Conservation (phyloP, 2,329 filamentous ascomycete species). For the Pseudogymnoascus verrucosus region DNA sequence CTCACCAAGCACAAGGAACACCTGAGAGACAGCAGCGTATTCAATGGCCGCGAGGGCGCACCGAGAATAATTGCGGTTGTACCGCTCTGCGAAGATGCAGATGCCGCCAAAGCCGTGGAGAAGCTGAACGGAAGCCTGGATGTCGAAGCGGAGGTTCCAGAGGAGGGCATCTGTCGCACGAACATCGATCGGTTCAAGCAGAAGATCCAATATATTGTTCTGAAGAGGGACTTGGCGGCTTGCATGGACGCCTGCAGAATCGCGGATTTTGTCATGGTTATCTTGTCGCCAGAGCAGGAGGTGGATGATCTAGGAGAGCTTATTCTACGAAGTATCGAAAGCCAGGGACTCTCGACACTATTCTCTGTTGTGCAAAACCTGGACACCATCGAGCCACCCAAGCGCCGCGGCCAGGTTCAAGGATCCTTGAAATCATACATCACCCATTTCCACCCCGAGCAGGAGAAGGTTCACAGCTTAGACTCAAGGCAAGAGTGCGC, state of each 20-base stretch:
- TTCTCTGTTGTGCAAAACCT: conserved; percentile 76
- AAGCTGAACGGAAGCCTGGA: conserved; percentile 74
- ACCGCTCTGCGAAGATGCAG: conserved; percentile 67
- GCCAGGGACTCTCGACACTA: conserved; percentile 90
- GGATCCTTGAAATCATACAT: conserved; percentile 86
- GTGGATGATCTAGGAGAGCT: conserved; percentile 79
- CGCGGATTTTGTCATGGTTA: conserved; percentile 84
- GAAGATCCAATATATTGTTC: conserved; percentile 76
- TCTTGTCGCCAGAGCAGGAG: conserved; percentile 74
- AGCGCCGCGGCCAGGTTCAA: conserved; percentile 67
- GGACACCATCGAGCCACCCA: conserved; percentile 68
- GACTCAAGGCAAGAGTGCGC: conserved; percentile 85
- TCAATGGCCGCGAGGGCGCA: conserved; percentile 77
- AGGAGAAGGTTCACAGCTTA: conserved; percentile 84
- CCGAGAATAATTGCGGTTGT: conserved; percentile 83
- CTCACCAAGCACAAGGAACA: conserved; percentile 77
- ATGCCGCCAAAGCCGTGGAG: conserved; percentile 58
- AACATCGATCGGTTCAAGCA: conserved; percentile 90
- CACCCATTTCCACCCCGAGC: conserved; percentile 85
- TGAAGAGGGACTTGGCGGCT: conserved; percentile 63
- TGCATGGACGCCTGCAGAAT: conserved; percentile 79
- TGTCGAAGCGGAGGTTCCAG: conserved; percentile 56
- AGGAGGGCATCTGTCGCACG: conserved; percentile 53
- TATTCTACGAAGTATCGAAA: conserved; percentile 78
- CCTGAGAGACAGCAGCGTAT: conserved; percentile 69